A percentile compares a stretch with the other conserved stretches of the same genome.
phyloP scores from a whole-genome alignment of 345 rosid genomes.

The Pistacia atlantica region DNA sequence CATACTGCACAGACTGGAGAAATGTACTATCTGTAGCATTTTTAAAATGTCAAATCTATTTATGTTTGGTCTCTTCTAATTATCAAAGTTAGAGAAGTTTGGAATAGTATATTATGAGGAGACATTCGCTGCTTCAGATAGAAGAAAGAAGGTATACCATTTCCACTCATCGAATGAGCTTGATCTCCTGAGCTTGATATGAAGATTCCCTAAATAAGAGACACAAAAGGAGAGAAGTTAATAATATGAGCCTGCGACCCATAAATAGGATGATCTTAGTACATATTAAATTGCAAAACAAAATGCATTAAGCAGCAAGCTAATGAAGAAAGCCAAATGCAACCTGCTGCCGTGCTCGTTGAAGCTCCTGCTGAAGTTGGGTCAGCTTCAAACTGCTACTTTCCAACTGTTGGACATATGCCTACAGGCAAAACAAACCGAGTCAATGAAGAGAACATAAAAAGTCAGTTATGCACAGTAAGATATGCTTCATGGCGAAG shows the following conservation, averaged over 20 bases:
- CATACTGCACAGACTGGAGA: not conserved
- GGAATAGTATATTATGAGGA: constrained; percentile 8
- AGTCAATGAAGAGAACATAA: not conserved
- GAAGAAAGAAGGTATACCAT: constrained; percentile 52
- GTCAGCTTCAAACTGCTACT: constrained; percentile 94
- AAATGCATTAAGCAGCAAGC: constrained; percentile 1
- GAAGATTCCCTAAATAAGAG: constrained; percentile 71
- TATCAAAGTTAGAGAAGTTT: not conserved
- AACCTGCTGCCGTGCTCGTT: constrained; percentile 98
- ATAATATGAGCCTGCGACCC: not conserved
- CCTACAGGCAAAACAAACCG: constrained; percentile 45
- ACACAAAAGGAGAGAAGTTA: not conserved
- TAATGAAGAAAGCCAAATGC: constrained; percentile 24
- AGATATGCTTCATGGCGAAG: not conserved
- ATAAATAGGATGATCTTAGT: not conserved
- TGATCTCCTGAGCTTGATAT: constrained; percentile 97
- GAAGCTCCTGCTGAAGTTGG: constrained; percentile 97
- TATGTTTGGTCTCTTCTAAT: not conserved
- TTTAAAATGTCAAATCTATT: not conserved
- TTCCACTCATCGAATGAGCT: constrained; percentile 90
- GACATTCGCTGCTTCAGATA: constrained; percentile 14
- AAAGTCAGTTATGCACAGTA: not conserved
- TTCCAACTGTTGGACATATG: constrained; percentile 97
- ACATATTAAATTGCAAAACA: not conserved
- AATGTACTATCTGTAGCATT: not conserved